These are phyloP conservation scores for Cladosporium sphaerospermum DNA, from an alignment of 2,329 filamentous ascomycete species.

Conservation along the genomic window DNA sequence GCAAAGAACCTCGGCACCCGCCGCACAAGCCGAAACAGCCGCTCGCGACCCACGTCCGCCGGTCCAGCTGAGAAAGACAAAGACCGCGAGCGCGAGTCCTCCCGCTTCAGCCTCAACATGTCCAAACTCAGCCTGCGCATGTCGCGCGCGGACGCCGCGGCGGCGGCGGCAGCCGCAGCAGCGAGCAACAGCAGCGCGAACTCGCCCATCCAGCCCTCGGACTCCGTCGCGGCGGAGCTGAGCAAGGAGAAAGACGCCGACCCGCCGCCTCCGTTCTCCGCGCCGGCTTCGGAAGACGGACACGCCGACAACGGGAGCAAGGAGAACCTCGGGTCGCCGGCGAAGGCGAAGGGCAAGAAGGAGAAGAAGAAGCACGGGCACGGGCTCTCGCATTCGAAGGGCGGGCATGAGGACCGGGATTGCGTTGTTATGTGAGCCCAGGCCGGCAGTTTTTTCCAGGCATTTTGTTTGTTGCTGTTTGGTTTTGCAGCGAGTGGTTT, in stretches of 20 bases:
- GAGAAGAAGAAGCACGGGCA: slow-evolving; percentile 22
- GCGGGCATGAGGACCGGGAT: slow-evolving; percentile 35
- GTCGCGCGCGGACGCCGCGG: slow-evolving; percentile 16
- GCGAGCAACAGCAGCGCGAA: neutral
- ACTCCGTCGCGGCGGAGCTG: slow-evolving; percentile 12
- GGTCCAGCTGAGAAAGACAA: slow-evolving; percentile 16
- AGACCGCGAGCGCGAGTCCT: slow-evolving; percentile 13
- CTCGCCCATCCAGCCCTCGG: slow-evolving; percentile 9
- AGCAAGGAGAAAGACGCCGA: slow-evolving; percentile 1
- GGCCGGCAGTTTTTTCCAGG: too few species aligned
- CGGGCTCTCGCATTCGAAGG: slow-evolving; percentile 22
- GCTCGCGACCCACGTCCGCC: slow-evolving; percentile 36
- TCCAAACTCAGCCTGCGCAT: slow-evolving; percentile 36
- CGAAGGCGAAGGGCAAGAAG: slow-evolving; percentile 20
- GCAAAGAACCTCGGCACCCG: slow-evolving; percentile 25
- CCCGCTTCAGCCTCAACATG: slow-evolving; percentile 35
- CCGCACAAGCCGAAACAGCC: slow-evolving; percentile 25
- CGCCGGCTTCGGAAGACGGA: slow-evolving; percentile 8
- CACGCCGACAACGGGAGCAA: slow-evolving; percentile 2
- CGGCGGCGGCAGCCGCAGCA: slow-evolving; percentile 2
- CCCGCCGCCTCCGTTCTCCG: slow-evolving; percentile 5
- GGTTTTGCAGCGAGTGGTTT: too few species aligned
- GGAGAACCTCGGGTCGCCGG: neutral
- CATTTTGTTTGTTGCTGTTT: too few species aligned
- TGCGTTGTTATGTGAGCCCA: slow-evolving; percentile 38